Conservation (phyloP, 768 basidiomycete species). For the Termitomyces sp. region DNA sequence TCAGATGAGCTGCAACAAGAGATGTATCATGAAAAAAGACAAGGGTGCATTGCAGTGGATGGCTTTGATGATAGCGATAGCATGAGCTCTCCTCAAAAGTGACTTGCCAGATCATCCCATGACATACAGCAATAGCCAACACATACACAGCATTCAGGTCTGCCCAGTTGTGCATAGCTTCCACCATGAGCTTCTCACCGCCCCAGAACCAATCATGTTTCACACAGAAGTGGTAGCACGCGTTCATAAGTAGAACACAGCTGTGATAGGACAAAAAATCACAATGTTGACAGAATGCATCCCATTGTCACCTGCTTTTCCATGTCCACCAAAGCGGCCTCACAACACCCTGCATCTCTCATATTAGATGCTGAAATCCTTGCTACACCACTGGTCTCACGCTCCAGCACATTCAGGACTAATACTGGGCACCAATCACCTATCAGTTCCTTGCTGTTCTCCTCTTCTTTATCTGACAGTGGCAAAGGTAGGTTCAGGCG, state of each 20-base stretch:
- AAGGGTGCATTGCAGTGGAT: constrained; percentile 28
- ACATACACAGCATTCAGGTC: constrained; percentile 33
- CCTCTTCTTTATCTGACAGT: neutral
- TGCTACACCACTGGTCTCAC: constrained; percentile 9
- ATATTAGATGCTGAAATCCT: neutral
- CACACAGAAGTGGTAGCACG: constrained; percentile 30
- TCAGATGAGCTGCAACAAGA: constrained; percentile 34
- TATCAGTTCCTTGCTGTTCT: neutral
- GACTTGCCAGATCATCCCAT: constrained; percentile 21
- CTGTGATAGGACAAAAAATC: constrained; percentile 34
- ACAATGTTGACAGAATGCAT: constrained; percentile 11
- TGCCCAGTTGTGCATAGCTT: constrained; percentile 6
- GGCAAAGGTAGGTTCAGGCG: neutral
- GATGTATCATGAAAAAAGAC: constrained; percentile 34
- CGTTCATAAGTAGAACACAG: constrained; percentile 38
- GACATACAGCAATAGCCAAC: constrained; percentile 23
- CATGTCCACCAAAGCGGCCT: constrained; percentile 40
- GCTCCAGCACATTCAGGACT: constrained; percentile 35
- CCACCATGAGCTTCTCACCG: constrained; percentile 11
- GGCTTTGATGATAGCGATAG: constrained; percentile 35
- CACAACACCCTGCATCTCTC: constrained; percentile 21
- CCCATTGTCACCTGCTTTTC: constrained; percentile 18
- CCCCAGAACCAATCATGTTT: constrained; percentile 23
- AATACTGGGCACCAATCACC: constrained; percentile 40
- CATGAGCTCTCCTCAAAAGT: constrained; percentile 26